phyloP scores from a whole-genome alignment of 768 basidiomycete species.

The Boletus huronensis region DNA sequence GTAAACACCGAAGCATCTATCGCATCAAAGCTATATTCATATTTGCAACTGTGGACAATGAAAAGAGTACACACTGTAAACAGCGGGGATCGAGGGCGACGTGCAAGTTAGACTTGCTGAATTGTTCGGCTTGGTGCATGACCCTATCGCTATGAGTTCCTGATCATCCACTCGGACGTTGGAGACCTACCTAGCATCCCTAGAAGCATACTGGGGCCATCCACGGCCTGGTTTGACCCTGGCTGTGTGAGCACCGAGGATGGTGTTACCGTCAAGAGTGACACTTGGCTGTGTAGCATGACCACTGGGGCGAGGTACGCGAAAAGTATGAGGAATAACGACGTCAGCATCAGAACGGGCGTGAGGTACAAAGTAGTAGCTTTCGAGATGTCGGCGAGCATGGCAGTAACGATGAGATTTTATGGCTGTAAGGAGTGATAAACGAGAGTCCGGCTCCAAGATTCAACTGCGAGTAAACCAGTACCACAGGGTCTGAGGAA shows the following conservation, averaged over 20 bases:
- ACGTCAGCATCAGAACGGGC: slow-evolving; percentile 61
- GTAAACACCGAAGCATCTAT: slow-evolving; percentile 68
- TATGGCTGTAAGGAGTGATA: background rate
- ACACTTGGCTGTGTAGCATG: slow-evolving; percentile 57
- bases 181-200: slow-evolving; percentile 59
- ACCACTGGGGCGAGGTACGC: slow-evolving; percentile 64
- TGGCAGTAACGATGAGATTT: slow-evolving; percentile 24
- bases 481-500: slow-evolving; percentile 16
- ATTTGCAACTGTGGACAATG: background rate
- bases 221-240: slow-evolving; percentile 35
- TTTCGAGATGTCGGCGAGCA: slow-evolving; percentile 73
- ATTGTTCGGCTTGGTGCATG: slow-evolving; percentile 55
- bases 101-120: slow-evolving; percentile 55
- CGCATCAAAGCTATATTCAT: background rate
- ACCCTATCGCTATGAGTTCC: slow-evolving; percentile 43
- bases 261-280: slow-evolving; percentile 62
- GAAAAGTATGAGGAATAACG: slow-evolving; percentile 62
- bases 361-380: slow-evolving; percentile 64
- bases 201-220: slow-evolving; percentile 67
- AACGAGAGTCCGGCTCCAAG: slow-evolving; percentile 23
- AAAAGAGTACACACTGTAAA: slow-evolving; percentile 49
- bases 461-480: slow-evolving; percentile 18
- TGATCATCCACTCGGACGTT: background rate
- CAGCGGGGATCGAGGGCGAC: slow-evolving; percentile 48
- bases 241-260: slow-evolving; percentile 42